These are phyloP conservation scores for Penicillium psychrofluorescens DNA, from an alignment of 495 filamentous ascomycete genomes.

Conservation along the genomic window DNA sequence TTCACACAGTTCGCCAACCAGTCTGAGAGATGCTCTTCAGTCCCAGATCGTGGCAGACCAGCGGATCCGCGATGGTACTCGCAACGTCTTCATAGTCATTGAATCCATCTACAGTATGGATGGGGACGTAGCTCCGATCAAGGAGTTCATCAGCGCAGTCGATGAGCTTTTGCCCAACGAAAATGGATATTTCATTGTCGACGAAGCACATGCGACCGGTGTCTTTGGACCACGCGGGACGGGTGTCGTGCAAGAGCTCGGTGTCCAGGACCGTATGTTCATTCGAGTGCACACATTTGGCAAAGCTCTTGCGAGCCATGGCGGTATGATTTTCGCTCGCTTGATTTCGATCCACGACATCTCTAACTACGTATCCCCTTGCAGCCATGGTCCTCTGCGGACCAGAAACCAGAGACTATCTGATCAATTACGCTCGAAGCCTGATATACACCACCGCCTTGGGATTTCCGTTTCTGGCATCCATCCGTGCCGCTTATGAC, in stretches of 20 bases:
- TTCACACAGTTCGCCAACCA: slow-evolving; percentile 50
- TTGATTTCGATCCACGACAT: neutral
- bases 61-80: slow-evolving; percentile 20
- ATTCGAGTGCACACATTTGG: slow-evolving; percentile 71
- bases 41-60: slow-evolving; percentile 21
- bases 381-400: slow-evolving; percentile 41
- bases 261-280: slow-evolving; percentile 59
- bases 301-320: slow-evolving; percentile 65
- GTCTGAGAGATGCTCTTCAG: slow-evolving; percentile 35
- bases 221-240: slow-evolving; percentile 55
- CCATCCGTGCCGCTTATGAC: slow-evolving; percentile 39
- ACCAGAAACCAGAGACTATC: slow-evolving; percentile 28
- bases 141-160: slow-evolving; percentile 48
- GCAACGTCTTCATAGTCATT: slow-evolving; percentile 55
- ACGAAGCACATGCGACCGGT: slow-evolving; percentile 74
- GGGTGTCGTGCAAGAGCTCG: slow-evolving; percentile 60
- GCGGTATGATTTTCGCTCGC: slow-evolving; percentile 46
- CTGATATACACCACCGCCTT: slow-evolving; percentile 43
- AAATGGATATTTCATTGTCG: slow-evolving; percentile 66
- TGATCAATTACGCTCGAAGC: slow-evolving; percentile 42
- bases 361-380: neutral
- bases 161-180: slow-evolving; percentile 46
- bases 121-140: slow-evolving; percentile 62
- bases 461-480: slow-evolving; percentile 42
- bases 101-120: slow-evolving; percentile 85